Evolutionary conservation across 371 early-diverging fungal genomes (phyloP), one percentile per base, ranked within the genome.

Genomic region (Mortierella sp.): DNA sequence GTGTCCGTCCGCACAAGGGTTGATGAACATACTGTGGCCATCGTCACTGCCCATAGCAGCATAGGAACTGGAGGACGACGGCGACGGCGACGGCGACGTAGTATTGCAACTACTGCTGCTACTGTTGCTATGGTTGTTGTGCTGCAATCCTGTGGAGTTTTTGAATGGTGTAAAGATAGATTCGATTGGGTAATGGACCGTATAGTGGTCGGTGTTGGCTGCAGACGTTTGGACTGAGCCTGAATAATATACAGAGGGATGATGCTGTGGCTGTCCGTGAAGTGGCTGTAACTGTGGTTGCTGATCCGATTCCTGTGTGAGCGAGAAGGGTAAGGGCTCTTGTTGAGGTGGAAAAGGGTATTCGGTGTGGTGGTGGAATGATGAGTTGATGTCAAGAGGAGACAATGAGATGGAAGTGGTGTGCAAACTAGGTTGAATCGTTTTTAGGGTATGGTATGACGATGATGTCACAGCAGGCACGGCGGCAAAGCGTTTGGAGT

Each of bases 11-110:
- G 55, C 50, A 14, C 45, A 44, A 13, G 22, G 49, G 63, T 63
- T 54, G 22, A 45, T 41, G 43, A 52, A 54, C 47, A 50, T 52
- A 48, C 48, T 40, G 28, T 40, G 59, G 61, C 43, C 54, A 44
- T 54, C 25, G 52, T 53, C 57, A 51, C 58, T 48, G 58, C 58
- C 56, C 60, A 65, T 66, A 41, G 57, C 57, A 66, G 72, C 62
- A 61, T 64, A 22, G 50, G 65, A 54, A 28, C 31, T 41, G 10
- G 60, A 41, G 27, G 54, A 47, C 40, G 40, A 34, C 34, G 46
- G 31, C 54, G 57, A 56, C 57, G 49, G 51, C 65, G 51, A 21
- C 34, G 10, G 46, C 22, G 31, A 46, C 13, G 48, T 24, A 27
- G 54, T 3, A 22, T 27, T 50, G 50, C 14, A 13, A 17, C 22